Percentiles rank a stretch among this genome's conserved stretches.
phyloP scores from a whole-genome alignment of 768 basidiomycete genomes.

The Tylopilus intermedius region DNA sequence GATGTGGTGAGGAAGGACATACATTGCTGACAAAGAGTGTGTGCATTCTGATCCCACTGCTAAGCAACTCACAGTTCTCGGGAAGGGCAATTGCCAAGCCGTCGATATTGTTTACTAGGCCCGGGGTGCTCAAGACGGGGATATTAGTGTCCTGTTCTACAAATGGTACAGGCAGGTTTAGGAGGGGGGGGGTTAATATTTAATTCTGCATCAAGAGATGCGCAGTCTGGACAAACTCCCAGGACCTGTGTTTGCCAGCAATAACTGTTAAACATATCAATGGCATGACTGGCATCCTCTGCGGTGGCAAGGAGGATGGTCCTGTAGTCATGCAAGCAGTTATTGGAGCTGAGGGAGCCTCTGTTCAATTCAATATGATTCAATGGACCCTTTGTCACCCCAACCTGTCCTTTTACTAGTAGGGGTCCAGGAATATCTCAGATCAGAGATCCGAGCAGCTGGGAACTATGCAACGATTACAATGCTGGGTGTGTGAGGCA shows the following conservation, averaged over 20 bases:
- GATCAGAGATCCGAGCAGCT: too few species aligned
- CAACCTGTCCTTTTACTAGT: too few species aligned
- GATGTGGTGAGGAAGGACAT: conserved; percentile 30
- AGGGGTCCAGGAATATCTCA: too few species aligned
- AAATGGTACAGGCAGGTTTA: conserved; percentile 15
- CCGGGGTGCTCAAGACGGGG: conserved; percentile 10
- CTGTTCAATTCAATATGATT: too few species aligned
- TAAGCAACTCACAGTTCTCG: conserved; percentile 23
- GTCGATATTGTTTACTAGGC: conserved; percentile 17
- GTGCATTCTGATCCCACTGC: conserved; percentile 35
- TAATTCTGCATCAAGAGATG: conserved; percentile 23
- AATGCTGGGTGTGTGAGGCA: too few species aligned
- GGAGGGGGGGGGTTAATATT: conserved; percentile 12
- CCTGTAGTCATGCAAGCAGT: conserved; percentile 88
- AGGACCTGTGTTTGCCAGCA: conserved; percentile 93
- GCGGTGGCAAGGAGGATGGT: conserved; percentile 92
- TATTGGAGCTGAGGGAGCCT: conserved; percentile 78
- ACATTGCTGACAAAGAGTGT: conserved; percentile 90
- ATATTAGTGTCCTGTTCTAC: conserved; percentile 15
- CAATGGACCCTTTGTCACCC: too few species aligned
- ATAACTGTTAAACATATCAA: conserved; percentile 95
- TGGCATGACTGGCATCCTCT: conserved; percentile 89
- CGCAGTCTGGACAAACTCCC: conserved; percentile 85
- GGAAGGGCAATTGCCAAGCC: conserved; percentile 12
- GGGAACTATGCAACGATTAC: too few species aligned